phyloP scores from a whole-genome alignment of 2,329 filamentous ascomycete species.

The Diaporthe ampelina region DNA sequence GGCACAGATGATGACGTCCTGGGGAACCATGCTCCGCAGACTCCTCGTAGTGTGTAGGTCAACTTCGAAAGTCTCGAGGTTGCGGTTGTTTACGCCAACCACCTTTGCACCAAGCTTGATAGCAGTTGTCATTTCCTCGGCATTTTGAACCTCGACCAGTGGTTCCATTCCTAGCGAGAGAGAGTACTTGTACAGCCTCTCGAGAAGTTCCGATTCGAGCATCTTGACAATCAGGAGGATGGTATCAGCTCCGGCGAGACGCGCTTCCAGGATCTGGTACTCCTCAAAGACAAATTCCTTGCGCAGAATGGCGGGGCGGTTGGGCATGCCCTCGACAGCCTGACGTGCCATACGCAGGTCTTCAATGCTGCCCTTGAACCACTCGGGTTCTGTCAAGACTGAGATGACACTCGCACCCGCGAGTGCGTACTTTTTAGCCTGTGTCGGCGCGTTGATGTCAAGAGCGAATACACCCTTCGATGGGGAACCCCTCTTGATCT shows the following conservation, averaged over 20 bases:
- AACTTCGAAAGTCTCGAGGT: constrained; percentile 96
- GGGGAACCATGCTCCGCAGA: constrained; percentile 87
- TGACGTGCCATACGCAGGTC: constrained; percentile 90
- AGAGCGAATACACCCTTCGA: constrained; percentile 96
- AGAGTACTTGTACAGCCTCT: constrained; percentile 88
- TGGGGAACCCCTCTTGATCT: constrained; percentile 96
- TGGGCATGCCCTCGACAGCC: constrained; percentile 90
- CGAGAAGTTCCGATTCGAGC: constrained; percentile 82
- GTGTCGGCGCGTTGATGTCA: constrained; percentile 87
- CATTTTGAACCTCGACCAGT: constrained; percentile 94
- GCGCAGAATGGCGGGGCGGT: constrained; percentile 89
- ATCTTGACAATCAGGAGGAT: constrained; percentile 98
- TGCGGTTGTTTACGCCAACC: constrained; percentile 98
- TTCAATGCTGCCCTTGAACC: constrained; percentile 99
- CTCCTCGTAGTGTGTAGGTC: constrained; percentile 93
- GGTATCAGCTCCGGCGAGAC: constrained; percentile 93
- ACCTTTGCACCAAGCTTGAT: constrained; percentile 89
- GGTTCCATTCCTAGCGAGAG: constrained; percentile 95
- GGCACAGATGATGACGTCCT: constrained; percentile 90
- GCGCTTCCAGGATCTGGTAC: constrained; percentile 96
- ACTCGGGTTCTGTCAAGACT: constrained; percentile 97
- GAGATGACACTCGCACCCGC: constrained; percentile 98
- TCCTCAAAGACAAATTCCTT: constrained; percentile 99
- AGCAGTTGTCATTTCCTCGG: constrained; percentile 91
- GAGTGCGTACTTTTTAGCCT: constrained; percentile 91